Evolutionary conservation across 768 basidiomycete genomes (phyloP), one percentile per base, ranked within the genome.

Genomic region (Psilocybe subaeruginosa): DNA sequence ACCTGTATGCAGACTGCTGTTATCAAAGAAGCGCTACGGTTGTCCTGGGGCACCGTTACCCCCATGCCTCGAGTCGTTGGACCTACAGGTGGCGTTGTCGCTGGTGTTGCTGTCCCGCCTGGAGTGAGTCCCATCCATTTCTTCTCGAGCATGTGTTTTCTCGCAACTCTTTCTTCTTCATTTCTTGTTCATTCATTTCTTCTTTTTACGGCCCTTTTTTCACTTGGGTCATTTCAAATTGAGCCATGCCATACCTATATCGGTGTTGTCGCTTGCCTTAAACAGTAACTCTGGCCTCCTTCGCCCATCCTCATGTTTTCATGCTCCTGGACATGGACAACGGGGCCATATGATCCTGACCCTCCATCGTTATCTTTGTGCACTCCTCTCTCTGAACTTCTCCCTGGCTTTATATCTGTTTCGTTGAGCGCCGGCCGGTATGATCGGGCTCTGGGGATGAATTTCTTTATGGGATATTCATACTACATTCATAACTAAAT

Each of bases 11-110:
- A 81, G 81, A 78, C 76, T 0, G 79, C 79, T 3, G 77, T 81
- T 14, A 73, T 81, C 46, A 80, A 80, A 58, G 80, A 82, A 64
- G 69, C 78, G 0, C 68, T 81, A 41, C 69, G 81, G 12, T 66
- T 80, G 47, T 68, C 72, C 29, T 72, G 74, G 47, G 78, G 79
- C 2, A 64, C 76, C 1, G 70, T 74, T 2, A 74, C 66, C 1
- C 73, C 75, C 3, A 66, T 79, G 48, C 73, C 78, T 16, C 70
- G 80, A 39, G 64, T 80, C 16, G 74, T 80, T 1, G 74, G 74
- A 3, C 68, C 69, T 2, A 54, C 66, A n/a, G 71, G 69, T n/a
- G 68, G 73, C 0, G 54, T 66, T 23, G 76, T 82, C 4, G 70
- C 66, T 29, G 80, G 77, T 0, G 39, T 63, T 4, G 47, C 62